Evolutionary conservation across 805 yeast genomes (phyloP).

Genomic region (Barnettozyma populi): DNA sequence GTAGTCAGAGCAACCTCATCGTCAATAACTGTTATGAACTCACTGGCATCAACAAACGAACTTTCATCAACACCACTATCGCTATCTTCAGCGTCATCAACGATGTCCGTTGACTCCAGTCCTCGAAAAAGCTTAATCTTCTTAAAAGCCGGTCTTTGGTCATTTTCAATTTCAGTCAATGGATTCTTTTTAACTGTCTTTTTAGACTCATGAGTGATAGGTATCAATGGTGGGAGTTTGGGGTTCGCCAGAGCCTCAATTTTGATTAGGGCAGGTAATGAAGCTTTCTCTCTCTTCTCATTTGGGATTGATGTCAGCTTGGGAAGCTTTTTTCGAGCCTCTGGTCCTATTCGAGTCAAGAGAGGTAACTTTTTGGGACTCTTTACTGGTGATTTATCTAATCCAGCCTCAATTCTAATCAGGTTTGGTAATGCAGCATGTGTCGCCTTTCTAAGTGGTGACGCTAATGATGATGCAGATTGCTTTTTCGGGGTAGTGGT

Average conservation of each 20-base stretch:
- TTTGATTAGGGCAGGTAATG: background rate
- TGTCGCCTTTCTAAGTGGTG: background rate
- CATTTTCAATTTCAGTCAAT: background rate
- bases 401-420: slow-evolving; percentile 1
- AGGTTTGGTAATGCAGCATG: background rate
- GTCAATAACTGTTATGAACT: background rate
- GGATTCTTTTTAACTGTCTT: background rate
- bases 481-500: background rate
- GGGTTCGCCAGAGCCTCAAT: background rate
- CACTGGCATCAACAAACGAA: slow-evolving; percentile 5
- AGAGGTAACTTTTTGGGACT: background rate
- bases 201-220: background rate
- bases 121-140: background rate
- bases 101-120: slow-evolving; percentile 2
- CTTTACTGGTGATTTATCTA: background rate
- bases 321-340: slow-evolving; percentile 15
- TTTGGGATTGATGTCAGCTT: background rate
- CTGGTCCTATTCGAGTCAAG: background rate
- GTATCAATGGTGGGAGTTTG: background rate
- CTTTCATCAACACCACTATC: slow-evolving; percentile 24
- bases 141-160: background rate
- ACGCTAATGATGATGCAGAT: background rate
- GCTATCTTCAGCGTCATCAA: slow-evolving; percentile 43
- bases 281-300: background rate
- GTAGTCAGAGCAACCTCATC: slow-evolving; percentile 1